Conservation (phyloP, 2,329 filamentous ascomycete genomes). For the Colletotrichum sp. region DNA sequence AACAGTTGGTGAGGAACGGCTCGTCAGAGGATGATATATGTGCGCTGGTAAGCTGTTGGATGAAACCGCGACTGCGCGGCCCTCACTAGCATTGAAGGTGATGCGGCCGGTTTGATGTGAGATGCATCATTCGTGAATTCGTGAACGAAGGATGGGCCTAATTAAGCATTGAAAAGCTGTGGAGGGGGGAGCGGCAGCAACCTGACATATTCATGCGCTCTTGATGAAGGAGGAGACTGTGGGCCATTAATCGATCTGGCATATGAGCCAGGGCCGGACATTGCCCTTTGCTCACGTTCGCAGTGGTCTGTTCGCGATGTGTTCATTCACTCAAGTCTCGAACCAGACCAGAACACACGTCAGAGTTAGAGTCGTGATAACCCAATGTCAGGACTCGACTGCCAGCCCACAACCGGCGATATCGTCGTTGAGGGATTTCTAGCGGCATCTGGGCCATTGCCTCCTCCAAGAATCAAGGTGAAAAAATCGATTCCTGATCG, state of each 20-base stretch:
- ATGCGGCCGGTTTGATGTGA: neutral
- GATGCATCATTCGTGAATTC: neutral
- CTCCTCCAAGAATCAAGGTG: neutral
- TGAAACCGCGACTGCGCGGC: slow-evolving; percentile 6
- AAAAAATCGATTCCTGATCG: slow-evolving; percentile 2
- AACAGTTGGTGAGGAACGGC: neutral
- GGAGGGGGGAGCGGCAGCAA: neutral
- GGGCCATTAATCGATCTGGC: neutral
- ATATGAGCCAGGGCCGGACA: neutral
- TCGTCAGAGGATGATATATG: neutral
- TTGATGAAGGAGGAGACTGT: neutral
- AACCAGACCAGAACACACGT: neutral
- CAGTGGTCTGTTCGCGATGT: neutral
- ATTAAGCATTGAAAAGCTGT: slow-evolving; percentile 1
- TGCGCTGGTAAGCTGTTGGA: neutral
- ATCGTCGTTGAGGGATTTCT: neutral
- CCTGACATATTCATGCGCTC: slow-evolving; percentile 11
- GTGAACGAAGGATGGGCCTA: neutral
- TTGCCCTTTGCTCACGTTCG: neutral
- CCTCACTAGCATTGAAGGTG: neutral
- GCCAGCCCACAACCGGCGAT: neutral
- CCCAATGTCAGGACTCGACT: neutral
- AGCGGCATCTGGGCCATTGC: slow-evolving; percentile 9
- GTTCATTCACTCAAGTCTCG: neutral
- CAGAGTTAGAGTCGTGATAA: neutral